Evolutionary conservation across 2,329 filamentous ascomycete genomes (phyloP).

Genomic region (Aspergillus melleus): DNA sequence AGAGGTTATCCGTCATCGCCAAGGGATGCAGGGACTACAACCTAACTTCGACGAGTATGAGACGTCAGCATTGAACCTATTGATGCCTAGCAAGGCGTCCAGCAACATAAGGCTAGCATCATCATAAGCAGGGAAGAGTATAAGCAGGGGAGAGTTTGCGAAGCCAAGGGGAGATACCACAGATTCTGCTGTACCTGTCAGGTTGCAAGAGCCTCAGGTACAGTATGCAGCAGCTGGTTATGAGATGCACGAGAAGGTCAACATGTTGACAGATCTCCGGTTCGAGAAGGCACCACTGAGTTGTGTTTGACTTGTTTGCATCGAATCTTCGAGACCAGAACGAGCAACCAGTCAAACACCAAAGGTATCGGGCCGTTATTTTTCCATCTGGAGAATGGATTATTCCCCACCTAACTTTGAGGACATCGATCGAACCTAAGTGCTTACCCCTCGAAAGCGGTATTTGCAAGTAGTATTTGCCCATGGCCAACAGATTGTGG

Average conservation of each 20-base stretch:
- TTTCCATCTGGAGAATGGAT: no score
- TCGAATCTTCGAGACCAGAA: background rate
- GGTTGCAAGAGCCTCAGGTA: background rate
- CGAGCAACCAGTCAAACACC: no score
- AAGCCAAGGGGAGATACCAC: constrained; percentile 4
- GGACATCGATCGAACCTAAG: no score
- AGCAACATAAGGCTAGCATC: constrained; percentile 8
- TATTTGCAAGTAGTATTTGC: no score
- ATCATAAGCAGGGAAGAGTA: no score
- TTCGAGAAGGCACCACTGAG: background rate
- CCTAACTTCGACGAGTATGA: background rate
- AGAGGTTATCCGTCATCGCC: constrained; percentile 14
- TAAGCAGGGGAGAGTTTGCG: constrained; percentile 3
- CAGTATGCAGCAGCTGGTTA: background rate
- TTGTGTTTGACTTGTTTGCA: constrained; percentile 7
- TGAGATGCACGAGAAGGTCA: constrained; percentile 1
- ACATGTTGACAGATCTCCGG: constrained; percentile 4
- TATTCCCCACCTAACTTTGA: no score
- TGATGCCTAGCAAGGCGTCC: constrained; percentile 8
- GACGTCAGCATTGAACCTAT: constrained; percentile 1
- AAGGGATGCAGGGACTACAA: background rate
- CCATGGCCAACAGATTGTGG: no score
- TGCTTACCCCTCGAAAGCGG: no score
- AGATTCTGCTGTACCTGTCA: constrained; percentile 2
- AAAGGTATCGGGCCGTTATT: no score